Evolutionary conservation across 1,284 basidiomycete species (phyloP), one percentile per base, ranked within the genome.

Genomic region (Cryptococcus depauperatus): DNA sequence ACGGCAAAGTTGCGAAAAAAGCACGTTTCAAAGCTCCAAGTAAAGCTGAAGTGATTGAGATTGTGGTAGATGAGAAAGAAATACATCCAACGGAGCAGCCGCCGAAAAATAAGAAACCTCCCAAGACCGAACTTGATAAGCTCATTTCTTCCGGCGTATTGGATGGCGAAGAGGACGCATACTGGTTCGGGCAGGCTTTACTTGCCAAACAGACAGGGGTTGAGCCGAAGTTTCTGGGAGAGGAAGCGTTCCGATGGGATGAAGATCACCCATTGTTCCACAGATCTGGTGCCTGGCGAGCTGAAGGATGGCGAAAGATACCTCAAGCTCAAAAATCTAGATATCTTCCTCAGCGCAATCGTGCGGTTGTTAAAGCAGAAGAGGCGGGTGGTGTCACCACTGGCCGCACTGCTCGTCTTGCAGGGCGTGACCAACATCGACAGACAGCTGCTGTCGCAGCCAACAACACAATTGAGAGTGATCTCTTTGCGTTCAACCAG

Each of bases 391-490:
- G 58, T 10, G 68, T 89, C 56, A 82, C 82, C 2, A 85, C 88
- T 7, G 89, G 90, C 2, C 79, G 93, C 13, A 85, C 89, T 9
- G 93, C 91, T 58, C 85, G 93, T 41, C 90, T 92, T 27, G 91
- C 90, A 53, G 90, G 90, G n/a, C 82, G 93, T 5, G 95, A 97
- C 66, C 86, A 93, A 72, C 86, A 93, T 73, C 90, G 92, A 60
- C 77, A 76, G 59, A 72, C 61, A 6, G 80, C 83, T 4, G 59
- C 61, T 13, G 45, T 57, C 3, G 61, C 72, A 2, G 69, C 70
- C 10, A 67, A 39, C n/a, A 37, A 29, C 13, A 62, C 61, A 0
- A 55, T 71, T 23, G 76, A 76, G 37, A 73, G 74, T 6, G 77
- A 79, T 57, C 63, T 78, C 21, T 74, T 97, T 77, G 93, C 96